Evolutionary conservation across 345 rosid genomes (phyloP), one percentile per base, ranked within the genome.

Genomic region (Turritis glabra): DNA sequence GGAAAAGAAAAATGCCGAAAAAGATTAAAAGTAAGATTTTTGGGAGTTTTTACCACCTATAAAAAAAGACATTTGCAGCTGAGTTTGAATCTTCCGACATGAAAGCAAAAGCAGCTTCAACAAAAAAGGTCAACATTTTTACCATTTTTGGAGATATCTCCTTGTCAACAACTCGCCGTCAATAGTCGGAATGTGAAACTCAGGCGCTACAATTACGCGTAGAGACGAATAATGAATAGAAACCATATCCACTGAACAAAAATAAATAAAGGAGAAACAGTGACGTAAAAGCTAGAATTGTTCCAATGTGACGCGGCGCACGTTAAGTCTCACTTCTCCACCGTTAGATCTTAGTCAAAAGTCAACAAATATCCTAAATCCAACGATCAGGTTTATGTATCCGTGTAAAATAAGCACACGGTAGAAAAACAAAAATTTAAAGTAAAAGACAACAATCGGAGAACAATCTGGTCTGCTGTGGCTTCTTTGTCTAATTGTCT

Each of bases 401-500:
- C 7, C 72, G 59, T 74, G 73, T 66, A 46, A 14, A 22, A 26
- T 14, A 30, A 65, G 32, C 72, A 19, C 64, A 66, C 40, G 13
- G 65, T 67, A 32, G 33, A 14, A 56, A 46, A 64, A 41, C 29
- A 6, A 29, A 73, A 64, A 64, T 18, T 13, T 53, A 11, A 40
- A 43, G 35, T 55, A 60, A 73, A 64, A 74, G 64, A 67, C 60
- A 18, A 47, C 52, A 57, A 74, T 50, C 69, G 14, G 62, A 62
- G 69, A 38, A 72, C 69, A 72, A 74, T 74, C 73, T 66, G 67
- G 78, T 74, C 60, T 67, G 60, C 67, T 74, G 56, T 67, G 73
- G 44, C 44, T 43, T 43, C 25, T 57, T 59, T 75, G 79, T 67
- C 68, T 51, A 75, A 68, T 75, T 61, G 69, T 53, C 79, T 75